phyloP scores from a whole-genome alignment of 345 rosid species.

The Brassica juncea region DNA sequence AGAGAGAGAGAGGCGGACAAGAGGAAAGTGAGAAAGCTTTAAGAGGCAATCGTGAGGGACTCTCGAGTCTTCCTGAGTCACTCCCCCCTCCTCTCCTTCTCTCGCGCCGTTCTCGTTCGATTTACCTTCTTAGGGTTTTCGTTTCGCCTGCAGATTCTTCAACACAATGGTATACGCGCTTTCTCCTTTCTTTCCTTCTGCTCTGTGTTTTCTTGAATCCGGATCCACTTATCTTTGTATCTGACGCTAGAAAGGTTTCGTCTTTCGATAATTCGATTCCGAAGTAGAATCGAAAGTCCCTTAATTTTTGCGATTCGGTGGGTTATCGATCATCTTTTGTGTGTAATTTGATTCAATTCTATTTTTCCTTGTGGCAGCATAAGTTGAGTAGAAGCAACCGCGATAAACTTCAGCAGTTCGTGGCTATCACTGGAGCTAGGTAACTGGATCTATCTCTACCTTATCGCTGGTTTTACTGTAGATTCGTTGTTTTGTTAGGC shows the following conservation, averaged over 20 bases:
- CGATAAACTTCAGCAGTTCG: conserved; percentile 89
- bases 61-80: conserved; percentile 30
- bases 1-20: conserved; percentile 29
- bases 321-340: not conserved
- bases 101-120: conserved; percentile 14
- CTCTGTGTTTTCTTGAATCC: not conserved
- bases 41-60: conserved; percentile 34
- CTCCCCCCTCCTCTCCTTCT: conserved; percentile 20
- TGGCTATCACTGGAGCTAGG: conserved; percentile 87
- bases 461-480: not conserved
- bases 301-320: conserved; percentile 14
- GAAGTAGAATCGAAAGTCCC: not conserved
- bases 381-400: conserved; percentile 82
- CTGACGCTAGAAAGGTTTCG: not conserved
- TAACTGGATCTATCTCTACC: conserved; percentile 29
- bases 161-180: conserved; percentile 30
- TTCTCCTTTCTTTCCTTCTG: conserved; percentile 16
- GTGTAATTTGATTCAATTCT: not conserved
- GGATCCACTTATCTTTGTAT: conserved; percentile 14
- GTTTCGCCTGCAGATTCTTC: conserved; percentile 4
- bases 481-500: not conserved
- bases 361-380: conserved; percentile 48
- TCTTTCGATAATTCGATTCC: not conserved
- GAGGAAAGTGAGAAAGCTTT: conserved; percentile 28
- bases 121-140: conserved; percentile 28